Evolutionary conservation across 2,329 filamentous ascomycete species (phyloP), one percentile per base, ranked within the genome.

Genomic region (Pseudocercospora fuligena): DNA sequence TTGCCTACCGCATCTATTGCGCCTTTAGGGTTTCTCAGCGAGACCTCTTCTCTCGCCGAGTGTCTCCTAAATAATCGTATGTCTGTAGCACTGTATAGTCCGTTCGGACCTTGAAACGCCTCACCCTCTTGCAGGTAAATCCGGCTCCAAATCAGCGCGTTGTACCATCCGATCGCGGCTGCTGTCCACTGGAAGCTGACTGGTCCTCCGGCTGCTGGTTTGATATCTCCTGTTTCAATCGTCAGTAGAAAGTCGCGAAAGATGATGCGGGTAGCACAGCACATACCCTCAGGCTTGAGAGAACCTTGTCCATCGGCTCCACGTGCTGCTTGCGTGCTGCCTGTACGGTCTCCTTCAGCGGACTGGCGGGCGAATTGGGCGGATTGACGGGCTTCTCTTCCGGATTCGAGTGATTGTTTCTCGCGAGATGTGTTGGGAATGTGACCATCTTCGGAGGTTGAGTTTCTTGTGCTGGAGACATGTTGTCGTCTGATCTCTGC

Each of bases 1-100:
- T 90, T 94, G 0, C 94, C 94, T 0, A 97, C 93, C 0, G 93
- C 94, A 79, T 97, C 94, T 2, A 97, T 94, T 0, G 94, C 94
- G 0, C 94, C 94, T 66, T 93, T 88, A 0, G 95, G 95, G 36
- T 91, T 93, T 25, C 93, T 88, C 68, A 99, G 80, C 29, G 66
- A 73, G 19, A 77, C 74, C 36, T 71, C 68, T 36, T 71, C 63
- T 23, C 71, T 70, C 3, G 94, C 93, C 0, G 94, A 91, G 71
- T 91, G 86, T 1, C 92, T 87, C 1, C 90, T 91, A 81, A 99
- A 99, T 14, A 99, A 83, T 76, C 90, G 91, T 78, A 99, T 92
- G 1, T 85, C 84, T 0, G 95, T 98, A 40, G 93, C 92, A 75
- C 94, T 97, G 94, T 95, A 99, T 1, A 97, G 89, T 7, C 95